These are phyloP conservation scores for Scorias spongiosa DNA, from an alignment of 2,329 filamentous ascomycete genomes.

Conservation along the genomic window DNA sequence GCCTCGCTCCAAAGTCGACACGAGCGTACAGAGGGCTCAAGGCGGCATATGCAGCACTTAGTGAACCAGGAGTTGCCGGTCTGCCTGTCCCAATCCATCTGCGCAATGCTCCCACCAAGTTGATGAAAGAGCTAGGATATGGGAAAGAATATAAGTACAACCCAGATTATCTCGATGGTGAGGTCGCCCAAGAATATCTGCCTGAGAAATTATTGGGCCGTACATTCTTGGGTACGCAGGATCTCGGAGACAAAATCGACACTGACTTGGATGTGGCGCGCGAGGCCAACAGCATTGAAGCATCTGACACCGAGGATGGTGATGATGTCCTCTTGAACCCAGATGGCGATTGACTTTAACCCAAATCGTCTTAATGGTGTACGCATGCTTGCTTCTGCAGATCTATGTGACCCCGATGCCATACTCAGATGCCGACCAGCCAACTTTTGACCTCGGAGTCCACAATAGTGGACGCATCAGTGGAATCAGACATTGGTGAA, in stretches of 20 bases:
- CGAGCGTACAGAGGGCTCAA: slow-evolving; percentile 69
- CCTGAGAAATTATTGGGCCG: slow-evolving; percentile 58
- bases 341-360: slow-evolving; percentile 15
- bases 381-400: too few species aligned
- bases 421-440: too few species aligned
- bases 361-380: too few species aligned
- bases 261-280: slow-evolving; percentile 22
- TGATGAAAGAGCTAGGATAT: slow-evolving; percentile 89
- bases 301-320: slow-evolving; percentile 8
- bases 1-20: slow-evolving; percentile 72
- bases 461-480: too few species aligned
- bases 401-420: too few species aligned
- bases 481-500: too few species aligned
- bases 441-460: too few species aligned
- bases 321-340: slow-evolving; percentile 13
- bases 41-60: slow-evolving; percentile 62
- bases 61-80: slow-evolving; percentile 68
- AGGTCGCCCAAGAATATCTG: slow-evolving; percentile 78
- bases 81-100: slow-evolving; percentile 77
- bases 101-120: slow-evolving; percentile 74
- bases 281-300: slow-evolving; percentile 8
- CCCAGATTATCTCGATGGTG: slow-evolving; percentile 71
- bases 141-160: slow-evolving; percentile 94
- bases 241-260: slow-evolving; percentile 69
- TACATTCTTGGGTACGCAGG: slow-evolving; percentile 61